Evolutionary conservation across 1,284 basidiomycete species (phyloP).

Genomic region (Melampsora larici-populina): DNA sequence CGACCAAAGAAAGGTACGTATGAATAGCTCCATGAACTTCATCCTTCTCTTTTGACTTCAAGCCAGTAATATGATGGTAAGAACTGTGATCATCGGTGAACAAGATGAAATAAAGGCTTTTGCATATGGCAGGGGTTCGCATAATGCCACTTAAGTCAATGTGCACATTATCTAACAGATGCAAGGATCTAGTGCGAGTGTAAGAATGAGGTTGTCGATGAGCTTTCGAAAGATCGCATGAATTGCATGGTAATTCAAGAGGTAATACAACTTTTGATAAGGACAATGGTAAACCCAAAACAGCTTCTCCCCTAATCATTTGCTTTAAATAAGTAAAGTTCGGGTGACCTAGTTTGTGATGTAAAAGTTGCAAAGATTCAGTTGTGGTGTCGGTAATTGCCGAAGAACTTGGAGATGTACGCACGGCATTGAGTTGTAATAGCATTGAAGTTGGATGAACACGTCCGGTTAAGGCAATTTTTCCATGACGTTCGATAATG

Average conservation of each 20-base stretch:
- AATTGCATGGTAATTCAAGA: background rate
- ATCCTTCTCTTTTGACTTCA: background rate
- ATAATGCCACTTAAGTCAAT: background rate
- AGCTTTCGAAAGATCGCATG: background rate
- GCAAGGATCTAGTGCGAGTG: background rate
- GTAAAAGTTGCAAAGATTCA: too few relatives aligned
- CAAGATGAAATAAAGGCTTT: background rate
- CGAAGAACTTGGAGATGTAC: too few relatives aligned
- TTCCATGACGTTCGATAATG: too few relatives aligned
- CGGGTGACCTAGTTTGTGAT: background rate
- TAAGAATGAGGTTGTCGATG: background rate
- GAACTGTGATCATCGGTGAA: background rate
- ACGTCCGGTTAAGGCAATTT: too few relatives aligned
- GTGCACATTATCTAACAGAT: background rate
- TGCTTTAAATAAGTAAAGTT: background rate
- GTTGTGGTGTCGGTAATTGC: too few relatives aligned
- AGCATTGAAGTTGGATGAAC: too few relatives aligned
- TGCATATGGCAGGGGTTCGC: background rate
- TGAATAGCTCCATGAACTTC: too few relatives aligned
- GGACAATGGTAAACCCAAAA: background rate
- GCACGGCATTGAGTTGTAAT: too few relatives aligned
- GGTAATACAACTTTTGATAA: background rate
- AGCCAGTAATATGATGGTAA: background rate
- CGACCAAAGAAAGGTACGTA: too few relatives aligned
- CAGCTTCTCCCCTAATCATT: background rate